Percentiles rank a stretch among this genome's conserved stretches.
These are phyloP conservation scores for Aethionema arabicum DNA, from an alignment of 345 rosid species.

Conservation along the genomic window DNA sequence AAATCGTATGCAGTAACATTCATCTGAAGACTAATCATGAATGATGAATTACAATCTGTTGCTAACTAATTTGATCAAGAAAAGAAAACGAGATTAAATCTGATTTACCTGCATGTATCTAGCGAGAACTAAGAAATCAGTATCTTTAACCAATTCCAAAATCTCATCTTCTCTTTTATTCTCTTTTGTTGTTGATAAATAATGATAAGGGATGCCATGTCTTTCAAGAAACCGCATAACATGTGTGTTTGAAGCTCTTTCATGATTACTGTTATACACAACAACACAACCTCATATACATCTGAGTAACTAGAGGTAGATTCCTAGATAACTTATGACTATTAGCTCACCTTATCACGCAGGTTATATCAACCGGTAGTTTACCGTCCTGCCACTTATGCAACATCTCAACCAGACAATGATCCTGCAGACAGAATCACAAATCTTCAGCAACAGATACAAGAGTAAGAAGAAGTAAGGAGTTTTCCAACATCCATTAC, in stretches of 20 bases:
- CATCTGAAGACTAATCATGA: constrained; percentile 6
- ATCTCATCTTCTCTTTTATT: constrained; percentile 78
- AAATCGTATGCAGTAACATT: neutral
- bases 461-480: neutral
- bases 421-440: constrained; percentile 53
- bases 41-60: neutral
- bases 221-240: constrained; percentile 83
- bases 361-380: constrained; percentile 79
- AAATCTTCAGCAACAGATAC: neutral
- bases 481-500: constrained; percentile 25
- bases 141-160: constrained; percentile 71
- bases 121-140: constrained; percentile 91
- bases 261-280: constrained; percentile 66
- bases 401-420: constrained; percentile 82
- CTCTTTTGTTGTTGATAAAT: constrained; percentile 50
- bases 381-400: constrained; percentile 87
- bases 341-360: constrained; percentile 74
- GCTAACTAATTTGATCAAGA: neutral
- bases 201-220: constrained; percentile 80
- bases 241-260: constrained; percentile 83
- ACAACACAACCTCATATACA: constrained; percentile 4
- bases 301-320: constrained; percentile 6
- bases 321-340: neutral
- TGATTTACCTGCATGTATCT: constrained; percentile 95
- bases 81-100: neutral